Percentiles rank a stretch among this genome's conserved stretches.
These are phyloP conservation scores for Teratosphaeria gauchensis DNA, from an alignment of 2,329 filamentous ascomycete genomes.

Conservation along the genomic window DNA sequence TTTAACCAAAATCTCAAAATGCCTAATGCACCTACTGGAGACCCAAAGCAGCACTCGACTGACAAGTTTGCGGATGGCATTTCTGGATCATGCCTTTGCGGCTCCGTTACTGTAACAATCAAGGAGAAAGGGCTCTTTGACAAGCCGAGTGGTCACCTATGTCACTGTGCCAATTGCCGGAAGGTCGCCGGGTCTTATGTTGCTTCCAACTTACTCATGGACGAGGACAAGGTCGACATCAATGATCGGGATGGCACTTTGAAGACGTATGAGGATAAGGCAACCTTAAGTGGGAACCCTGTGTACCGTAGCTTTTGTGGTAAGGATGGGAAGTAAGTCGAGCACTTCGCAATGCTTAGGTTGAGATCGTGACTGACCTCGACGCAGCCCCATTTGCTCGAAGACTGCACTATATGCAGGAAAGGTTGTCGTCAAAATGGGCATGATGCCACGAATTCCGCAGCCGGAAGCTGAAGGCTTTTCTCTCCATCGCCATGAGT, in stretches of 20 bases:
- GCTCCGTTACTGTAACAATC: slow-evolving; percentile 40
- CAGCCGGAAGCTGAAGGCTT: slow-evolving; percentile 38
- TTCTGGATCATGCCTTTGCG: slow-evolving; percentile 37
- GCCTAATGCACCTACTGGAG: slow-evolving; percentile 26
- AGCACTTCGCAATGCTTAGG: background rate
- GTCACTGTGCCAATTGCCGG: slow-evolving; percentile 44
- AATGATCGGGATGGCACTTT: slow-evolving; percentile 36
- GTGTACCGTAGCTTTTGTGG: slow-evolving; percentile 38
- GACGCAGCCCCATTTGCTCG: slow-evolving; percentile 38
- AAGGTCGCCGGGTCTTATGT: slow-evolving; percentile 39
- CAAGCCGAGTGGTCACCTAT: slow-evolving; percentile 37
- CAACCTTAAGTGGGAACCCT: slow-evolving; percentile 38
- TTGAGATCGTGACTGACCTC: background rate
- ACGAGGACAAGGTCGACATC: slow-evolving; percentile 37
- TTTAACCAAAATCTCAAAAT: slow-evolving; percentile 6
- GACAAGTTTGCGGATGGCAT: slow-evolving; percentile 27
- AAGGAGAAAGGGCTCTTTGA: slow-evolving; percentile 39
- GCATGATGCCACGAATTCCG: slow-evolving; percentile 40
- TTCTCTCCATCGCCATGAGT: slow-evolving; percentile 33
- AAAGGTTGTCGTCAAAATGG: slow-evolving; percentile 42
- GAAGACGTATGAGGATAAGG: slow-evolving; percentile 36
- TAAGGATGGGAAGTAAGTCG: slow-evolving; percentile 35
- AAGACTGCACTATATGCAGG: slow-evolving; percentile 30
- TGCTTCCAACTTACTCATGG: slow-evolving; percentile 32
- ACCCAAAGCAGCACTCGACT: slow-evolving; percentile 30